These are phyloP conservation scores for Talaromyces ruber DNA, from an alignment of 495 filamentous ascomycete species.

Conservation along the genomic window DNA sequence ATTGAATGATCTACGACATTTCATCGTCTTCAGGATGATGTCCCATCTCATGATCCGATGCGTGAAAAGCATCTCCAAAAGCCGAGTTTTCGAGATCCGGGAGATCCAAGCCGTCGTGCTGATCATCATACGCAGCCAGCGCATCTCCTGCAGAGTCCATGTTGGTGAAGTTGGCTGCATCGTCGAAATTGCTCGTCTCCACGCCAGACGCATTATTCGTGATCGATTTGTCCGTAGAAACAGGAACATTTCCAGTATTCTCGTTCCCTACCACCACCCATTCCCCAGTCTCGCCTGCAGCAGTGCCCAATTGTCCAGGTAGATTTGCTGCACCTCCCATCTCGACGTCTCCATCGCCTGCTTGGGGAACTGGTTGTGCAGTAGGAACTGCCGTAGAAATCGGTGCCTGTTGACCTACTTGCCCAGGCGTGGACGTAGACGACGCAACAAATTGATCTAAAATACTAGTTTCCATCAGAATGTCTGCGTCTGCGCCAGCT, in stretches of 20 bases:
- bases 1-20: constrained; percentile 12
- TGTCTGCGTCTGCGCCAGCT: constrained; percentile 50
- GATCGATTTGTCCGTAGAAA: constrained; percentile 1
- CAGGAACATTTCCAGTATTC: constrained; percentile 16
- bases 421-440: constrained; percentile 38
- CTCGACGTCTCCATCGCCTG: constrained; percentile 33
- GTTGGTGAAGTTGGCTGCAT: constrained; percentile 38
- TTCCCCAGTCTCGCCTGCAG: constrained; percentile 38
- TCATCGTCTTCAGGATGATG: constrained; percentile 37
- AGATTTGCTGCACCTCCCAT: constrained; percentile 22
- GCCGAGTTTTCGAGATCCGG: constrained; percentile 50
- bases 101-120: constrained; percentile 40
- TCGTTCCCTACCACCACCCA: constrained; percentile 54
- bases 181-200: constrained; percentile 38
- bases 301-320: constrained; percentile 10
- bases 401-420: constrained; percentile 12
- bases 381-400: constrained; percentile 20
- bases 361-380: constrained; percentile 14
- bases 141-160: constrained; percentile 56
- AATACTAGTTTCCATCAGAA: constrained; percentile 58
- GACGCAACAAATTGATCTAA: constrained; percentile 57
- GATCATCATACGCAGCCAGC: constrained; percentile 49
- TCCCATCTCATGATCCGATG: constrained; percentile 42
- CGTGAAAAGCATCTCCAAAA: constrained; percentile 56
- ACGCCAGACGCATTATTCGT: constrained; percentile 13